Evolutionary conservation across 805 yeast genomes (phyloP).

Genomic region (Blastobotrys peoriensis): DNA sequence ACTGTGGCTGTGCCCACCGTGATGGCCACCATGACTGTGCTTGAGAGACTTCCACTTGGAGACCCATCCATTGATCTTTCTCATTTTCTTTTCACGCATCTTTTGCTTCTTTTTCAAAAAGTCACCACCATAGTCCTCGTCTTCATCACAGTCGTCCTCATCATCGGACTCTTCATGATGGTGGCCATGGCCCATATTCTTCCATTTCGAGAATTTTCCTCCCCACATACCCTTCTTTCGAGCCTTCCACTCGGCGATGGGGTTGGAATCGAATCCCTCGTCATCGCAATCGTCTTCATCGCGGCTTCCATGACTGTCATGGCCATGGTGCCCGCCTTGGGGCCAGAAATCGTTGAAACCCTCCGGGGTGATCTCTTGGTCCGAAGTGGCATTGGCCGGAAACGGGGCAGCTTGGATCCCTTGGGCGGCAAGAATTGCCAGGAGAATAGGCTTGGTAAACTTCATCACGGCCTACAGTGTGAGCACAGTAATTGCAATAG

Average conservation of each 20-base stretch:
- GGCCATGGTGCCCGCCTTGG: too few relatives aligned
- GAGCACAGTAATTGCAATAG: not conserved
- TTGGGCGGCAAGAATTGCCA: not conserved
- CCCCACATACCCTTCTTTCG: too few relatives aligned
- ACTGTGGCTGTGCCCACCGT: not conserved
- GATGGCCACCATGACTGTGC: not conserved
- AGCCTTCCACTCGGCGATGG: not conserved
- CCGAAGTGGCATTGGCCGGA: not conserved
- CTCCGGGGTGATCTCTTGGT: not conserved
- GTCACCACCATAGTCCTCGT: not conserved
- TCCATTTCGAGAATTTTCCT: not conserved
- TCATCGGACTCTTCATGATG: not conserved
- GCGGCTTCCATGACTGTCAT: not conserved
- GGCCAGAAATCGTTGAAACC: not conserved
- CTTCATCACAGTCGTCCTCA: not conserved
- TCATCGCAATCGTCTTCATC: not conserved
- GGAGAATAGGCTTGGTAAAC: constrained; percentile 1
- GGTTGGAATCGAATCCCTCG: not conserved
- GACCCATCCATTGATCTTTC: not conserved
- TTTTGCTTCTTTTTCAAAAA: not conserved
- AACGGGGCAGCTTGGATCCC: not conserved
- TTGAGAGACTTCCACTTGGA: not conserved
- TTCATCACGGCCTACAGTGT: not conserved
- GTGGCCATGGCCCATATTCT: not conserved
- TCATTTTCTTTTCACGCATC: not conserved